Conservation (phyloP, 148 eudicot species). For the Hydrangea macrophylla region DNA sequence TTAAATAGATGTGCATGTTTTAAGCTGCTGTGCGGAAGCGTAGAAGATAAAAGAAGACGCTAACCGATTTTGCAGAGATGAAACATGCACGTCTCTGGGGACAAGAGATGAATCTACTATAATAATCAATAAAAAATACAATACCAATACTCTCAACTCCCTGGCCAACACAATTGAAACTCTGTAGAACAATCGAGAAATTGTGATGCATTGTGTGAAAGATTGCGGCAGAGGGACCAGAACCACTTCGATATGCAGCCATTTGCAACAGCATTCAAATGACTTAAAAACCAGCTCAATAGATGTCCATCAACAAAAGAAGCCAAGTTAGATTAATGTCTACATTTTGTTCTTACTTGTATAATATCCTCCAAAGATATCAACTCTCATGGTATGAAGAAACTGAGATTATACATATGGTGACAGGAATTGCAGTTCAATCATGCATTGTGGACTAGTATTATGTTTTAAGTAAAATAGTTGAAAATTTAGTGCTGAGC, state of each 20-base stretch:
- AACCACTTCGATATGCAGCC: slow-evolving; percentile 66
- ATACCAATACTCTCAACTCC: no score
- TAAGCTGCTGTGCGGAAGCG: no score
- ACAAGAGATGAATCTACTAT: no score
- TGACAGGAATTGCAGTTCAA: slow-evolving; percentile 3
- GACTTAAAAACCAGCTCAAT: slow-evolving; percentile 29
- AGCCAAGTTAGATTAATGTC: slow-evolving; percentile 15
- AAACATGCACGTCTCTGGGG: no score
- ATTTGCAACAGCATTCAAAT: slow-evolving; percentile 38
- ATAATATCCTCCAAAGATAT: neutral
- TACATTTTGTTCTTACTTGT: slow-evolving; percentile 1
- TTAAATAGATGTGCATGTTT: no score
- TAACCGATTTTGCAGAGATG: no score
- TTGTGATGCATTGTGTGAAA: slow-evolving; percentile 75
- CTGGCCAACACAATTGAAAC: no score
- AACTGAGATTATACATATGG: neutral
- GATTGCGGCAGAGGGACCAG: slow-evolving; percentile 71
- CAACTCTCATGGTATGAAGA: neutral
- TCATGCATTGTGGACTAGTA: neutral
- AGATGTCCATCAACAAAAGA: slow-evolving; percentile 18
- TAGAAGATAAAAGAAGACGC: no score
- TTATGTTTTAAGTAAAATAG: neutral
- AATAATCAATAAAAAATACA: no score
- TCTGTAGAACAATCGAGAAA: no score
- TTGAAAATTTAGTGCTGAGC: neutral